These are phyloP conservation scores for Phytophthora colocasiae DNA, from an alignment of 352 stramenopile species.

Conservation along the genomic window DNA sequence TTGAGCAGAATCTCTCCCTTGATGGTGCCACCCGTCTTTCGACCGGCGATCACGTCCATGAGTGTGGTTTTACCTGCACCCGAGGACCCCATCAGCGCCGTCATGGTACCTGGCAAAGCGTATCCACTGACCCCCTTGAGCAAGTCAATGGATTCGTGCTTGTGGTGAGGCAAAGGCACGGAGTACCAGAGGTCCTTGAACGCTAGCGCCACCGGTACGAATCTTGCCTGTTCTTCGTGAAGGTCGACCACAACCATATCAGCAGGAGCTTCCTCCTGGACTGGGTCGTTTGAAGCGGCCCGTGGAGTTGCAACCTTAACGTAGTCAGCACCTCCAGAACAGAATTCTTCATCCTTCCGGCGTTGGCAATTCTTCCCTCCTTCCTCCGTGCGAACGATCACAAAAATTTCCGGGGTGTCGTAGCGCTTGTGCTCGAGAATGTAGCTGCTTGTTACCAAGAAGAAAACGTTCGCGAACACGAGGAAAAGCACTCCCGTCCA, in stretches of 20 bases:
- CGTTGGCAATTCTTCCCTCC: too few relatives aligned
- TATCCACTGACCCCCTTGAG: constrained; percentile 73
- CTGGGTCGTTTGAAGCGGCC: neutral
- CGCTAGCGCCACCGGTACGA: constrained; percentile 31
- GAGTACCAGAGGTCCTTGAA: constrained; percentile 34
- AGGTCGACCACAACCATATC: constrained; percentile 22
- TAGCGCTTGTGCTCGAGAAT: too few relatives aligned
- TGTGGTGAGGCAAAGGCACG: constrained; percentile 17
- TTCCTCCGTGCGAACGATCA: too few relatives aligned
- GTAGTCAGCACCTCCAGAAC: too few relatives aligned
- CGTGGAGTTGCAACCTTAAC: constrained; percentile 6
- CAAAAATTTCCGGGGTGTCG: too few relatives aligned
- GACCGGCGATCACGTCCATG: constrained; percentile 69
- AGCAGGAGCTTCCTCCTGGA: neutral
- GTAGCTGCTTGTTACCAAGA: too few relatives aligned
- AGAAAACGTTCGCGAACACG: too few relatives aligned
- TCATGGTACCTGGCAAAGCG: constrained; percentile 47
- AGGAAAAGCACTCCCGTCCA: too few relatives aligned
- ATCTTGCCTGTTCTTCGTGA: constrained; percentile 4
- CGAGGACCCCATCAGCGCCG: constrained; percentile 57
- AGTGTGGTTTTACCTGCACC: constrained; percentile 80
- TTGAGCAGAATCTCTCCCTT: constrained; percentile 58
- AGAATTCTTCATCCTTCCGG: too few relatives aligned
- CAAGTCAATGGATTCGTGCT: constrained; percentile 56
- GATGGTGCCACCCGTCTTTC: constrained; percentile 82